Conservation (phyloP, 257 asterid species). For the Gynochthodes officinalis region DNA sequence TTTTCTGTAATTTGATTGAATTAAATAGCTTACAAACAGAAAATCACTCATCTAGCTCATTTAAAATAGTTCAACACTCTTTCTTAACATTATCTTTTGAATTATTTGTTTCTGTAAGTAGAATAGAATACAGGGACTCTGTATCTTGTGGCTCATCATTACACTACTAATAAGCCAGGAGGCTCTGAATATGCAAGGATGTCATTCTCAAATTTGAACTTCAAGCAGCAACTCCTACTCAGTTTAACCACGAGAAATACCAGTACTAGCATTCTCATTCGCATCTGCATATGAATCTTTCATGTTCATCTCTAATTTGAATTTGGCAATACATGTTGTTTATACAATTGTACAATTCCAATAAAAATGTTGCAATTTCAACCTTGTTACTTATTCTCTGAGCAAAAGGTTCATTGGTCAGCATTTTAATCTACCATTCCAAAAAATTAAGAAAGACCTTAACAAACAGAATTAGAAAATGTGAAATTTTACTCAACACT, state of each 20-base stretch:
- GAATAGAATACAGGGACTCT: background rate
- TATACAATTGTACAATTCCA: too few species aligned
- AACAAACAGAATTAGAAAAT: background rate
- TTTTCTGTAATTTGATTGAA: background rate
- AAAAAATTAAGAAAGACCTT: too few species aligned
- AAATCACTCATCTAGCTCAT: background rate
- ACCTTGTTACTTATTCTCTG: background rate
- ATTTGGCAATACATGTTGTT: background rate
- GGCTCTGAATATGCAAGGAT: background rate
- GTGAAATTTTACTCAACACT: background rate
- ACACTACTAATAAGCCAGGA: background rate
- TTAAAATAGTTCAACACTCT: background rate
- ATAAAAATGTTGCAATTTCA: background rate
- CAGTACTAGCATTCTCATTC: background rate
- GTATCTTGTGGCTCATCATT: background rate
- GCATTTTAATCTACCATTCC: background rate
- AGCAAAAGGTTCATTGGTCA: background rate
- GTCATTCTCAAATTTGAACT: background rate
- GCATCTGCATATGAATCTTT: background rate
- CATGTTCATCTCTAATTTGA: background rate
- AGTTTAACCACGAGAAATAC: background rate
- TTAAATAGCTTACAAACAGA: background rate
- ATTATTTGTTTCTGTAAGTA: background rate
- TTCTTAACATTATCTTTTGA: background rate
- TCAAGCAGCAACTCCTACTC: background rate